Evolutionary conservation across 495 filamentous ascomycete species (phyloP).

Genomic region (Xylaria palmicola): DNA sequence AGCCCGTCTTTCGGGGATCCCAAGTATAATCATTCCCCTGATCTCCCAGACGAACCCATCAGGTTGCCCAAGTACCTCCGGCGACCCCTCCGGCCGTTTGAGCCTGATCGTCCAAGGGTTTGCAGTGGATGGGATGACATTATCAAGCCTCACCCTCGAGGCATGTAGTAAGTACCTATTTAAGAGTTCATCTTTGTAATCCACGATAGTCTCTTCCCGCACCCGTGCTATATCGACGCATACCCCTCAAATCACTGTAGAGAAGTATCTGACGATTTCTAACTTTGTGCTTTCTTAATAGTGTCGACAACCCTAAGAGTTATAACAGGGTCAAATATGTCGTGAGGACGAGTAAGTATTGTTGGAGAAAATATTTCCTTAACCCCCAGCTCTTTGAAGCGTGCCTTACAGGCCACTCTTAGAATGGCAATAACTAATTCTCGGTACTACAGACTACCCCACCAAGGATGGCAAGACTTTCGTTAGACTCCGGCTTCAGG

Average conservation of each 20-base stretch:
- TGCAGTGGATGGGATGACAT: not conserved
- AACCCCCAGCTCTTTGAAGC: not conserved
- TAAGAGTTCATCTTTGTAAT: no score
- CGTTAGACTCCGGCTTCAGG: not conserved
- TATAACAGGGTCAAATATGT: not conserved
- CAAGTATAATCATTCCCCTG: not conserved
- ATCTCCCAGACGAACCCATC: not conserved
- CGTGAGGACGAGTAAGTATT: not conserved
- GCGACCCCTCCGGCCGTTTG: not conserved
- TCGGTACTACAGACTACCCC: not conserved
- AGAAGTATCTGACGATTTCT: not conserved
- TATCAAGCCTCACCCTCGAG: not conserved
- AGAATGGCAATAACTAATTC: not conserved
- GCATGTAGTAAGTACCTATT: not conserved
- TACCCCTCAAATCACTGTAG: no score
- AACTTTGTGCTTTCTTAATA: not conserved
- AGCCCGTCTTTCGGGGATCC: not conserved
- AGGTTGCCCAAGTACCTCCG: not conserved
- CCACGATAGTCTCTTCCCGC: no score
- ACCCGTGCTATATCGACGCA: not conserved
- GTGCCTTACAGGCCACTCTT: not conserved
- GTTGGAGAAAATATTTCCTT: no score
- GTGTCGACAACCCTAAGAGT: not conserved
- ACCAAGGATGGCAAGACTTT: not conserved
- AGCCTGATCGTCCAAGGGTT: not conserved